Evolutionary conservation across 2,329 filamentous ascomycete genomes (phyloP), one percentile per base, ranked within the genome.

Genomic region (Talaromyces atroroseus): DNA sequence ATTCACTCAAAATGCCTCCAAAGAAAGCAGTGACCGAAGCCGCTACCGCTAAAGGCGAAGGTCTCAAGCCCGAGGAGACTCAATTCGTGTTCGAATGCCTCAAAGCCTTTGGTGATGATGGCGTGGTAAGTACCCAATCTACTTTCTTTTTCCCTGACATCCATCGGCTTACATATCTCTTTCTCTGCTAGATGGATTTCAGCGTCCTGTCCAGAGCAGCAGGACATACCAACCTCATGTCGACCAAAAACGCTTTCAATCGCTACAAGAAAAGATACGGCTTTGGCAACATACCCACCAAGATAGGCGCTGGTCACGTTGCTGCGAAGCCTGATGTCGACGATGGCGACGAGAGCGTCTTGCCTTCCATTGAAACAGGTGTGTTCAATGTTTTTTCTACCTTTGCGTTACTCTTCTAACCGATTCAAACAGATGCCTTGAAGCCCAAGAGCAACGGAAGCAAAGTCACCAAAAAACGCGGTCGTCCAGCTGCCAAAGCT

Each of bases 381-480:
- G 26, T 2, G 20, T 21, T 47, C 18, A 12, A 1, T 21, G 14
- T 14, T 32, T 26, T 24, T 38, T 5, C 7, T 49, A 14, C 4
- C 18, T 38, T 16, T 26, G 3, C 3, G 10, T 16, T 45, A 38
- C 14, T 8, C 10, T 3, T 36, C 32, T 36, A 36, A 36, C 32
- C 11, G 11, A 16, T 36, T 36, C 32, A 21, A 56, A 40, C 38
- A 46, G 54, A 47, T 21, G n/a, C 18, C 2, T 42, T 56, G 18
- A 52, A 52, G 18, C 32, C 49, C 1, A 56, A 48, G 16, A 42
- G 18, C n/a, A 23, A 38, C 32, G 10, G n/a, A 14, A 49, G 34
- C 48, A 56, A 56, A 20, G 42, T 56, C 5, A 23, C n/a, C n/a
- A 56, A 56, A n/a, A 52, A 52, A n/a, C 49, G 49, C 29, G 54